Evolutionary conservation across 1,284 basidiomycete species (phyloP).

Genomic region (Trichosporon asahii): DNA sequence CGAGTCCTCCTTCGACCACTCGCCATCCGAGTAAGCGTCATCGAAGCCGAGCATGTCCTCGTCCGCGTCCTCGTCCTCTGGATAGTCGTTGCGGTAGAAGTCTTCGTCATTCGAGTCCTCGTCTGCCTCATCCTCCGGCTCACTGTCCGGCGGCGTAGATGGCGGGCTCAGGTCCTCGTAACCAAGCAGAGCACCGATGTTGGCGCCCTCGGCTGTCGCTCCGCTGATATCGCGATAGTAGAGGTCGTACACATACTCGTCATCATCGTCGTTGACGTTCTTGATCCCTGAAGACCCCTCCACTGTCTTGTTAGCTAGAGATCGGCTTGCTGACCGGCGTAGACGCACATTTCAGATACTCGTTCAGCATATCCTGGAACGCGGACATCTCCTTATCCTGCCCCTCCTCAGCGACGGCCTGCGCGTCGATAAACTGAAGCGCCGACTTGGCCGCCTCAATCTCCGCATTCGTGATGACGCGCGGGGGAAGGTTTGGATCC

Average conservation of each 20-base stretch:
- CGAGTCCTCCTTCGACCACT: conserved; percentile 30
- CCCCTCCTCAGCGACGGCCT: conserved; percentile 34
- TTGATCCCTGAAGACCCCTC: not conserved
- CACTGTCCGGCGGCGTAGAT: conserved; percentile 39
- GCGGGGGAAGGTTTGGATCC: conserved; percentile 34
- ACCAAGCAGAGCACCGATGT: conserved; percentile 32
- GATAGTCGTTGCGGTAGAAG: conserved; percentile 53
- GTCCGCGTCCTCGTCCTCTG: conserved; percentile 52
- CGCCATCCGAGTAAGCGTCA: conserved; percentile 34
- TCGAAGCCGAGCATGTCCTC: conserved; percentile 47
- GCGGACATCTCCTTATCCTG: conserved; percentile 48
- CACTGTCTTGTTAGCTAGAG: not conserved
- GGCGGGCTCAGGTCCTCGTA: conserved; percentile 44
- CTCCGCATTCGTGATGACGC: conserved; percentile 40
- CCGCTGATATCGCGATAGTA: conserved; percentile 47
- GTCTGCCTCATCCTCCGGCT: conserved; percentile 52
- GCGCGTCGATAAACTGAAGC: conserved; percentile 46
- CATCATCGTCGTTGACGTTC: conserved; percentile 22
- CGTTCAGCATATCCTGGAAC: conserved; percentile 51
- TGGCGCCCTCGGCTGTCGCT: conserved; percentile 11
- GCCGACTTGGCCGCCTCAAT: conserved; percentile 25
- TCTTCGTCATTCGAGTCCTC: conserved; percentile 53
- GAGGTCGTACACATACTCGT: conserved; percentile 52
- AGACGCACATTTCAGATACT: conserved; percentile 45
- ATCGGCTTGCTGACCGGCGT: too few relatives aligned